Conservation (phyloP, 805 yeast genomes). For the Sungouiella thailandica region DNA sequence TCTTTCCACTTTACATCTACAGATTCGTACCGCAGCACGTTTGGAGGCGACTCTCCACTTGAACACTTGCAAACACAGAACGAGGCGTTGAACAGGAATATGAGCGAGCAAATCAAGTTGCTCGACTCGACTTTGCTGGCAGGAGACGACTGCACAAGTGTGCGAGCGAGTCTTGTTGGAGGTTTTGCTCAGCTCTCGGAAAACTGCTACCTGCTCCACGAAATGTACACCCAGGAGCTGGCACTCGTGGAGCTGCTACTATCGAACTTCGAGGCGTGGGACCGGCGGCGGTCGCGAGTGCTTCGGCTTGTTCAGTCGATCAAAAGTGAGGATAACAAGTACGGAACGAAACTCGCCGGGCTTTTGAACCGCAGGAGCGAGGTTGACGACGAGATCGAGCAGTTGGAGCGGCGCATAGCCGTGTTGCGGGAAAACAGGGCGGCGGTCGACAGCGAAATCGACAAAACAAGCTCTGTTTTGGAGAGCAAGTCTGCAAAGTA, state of each 20-base stretch:
- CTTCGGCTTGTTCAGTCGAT: constrained; percentile 33
- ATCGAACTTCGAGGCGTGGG: constrained; percentile 36
- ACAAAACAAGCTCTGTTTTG: constrained; percentile 44
- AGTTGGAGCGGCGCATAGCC: constrained; percentile 31
- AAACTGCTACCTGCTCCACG: constrained; percentile 40
- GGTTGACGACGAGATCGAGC: constrained; percentile 34
- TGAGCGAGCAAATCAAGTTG: constrained; percentile 2
- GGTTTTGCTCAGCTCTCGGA: constrained; percentile 29
- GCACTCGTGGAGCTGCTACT: constrained; percentile 21
- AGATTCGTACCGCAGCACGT: not conserved
- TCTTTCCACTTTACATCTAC: constrained; percentile 1
- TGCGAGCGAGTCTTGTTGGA: constrained; percentile 2
- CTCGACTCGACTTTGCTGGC: constrained; percentile 5
- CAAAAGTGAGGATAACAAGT: constrained; percentile 34
- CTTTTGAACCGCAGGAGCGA: constrained; percentile 28
- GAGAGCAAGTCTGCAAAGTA: constrained; percentile 45
- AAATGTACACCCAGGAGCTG: constrained; percentile 39
- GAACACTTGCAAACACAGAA: constrained; percentile 8
- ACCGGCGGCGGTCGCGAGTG: constrained; percentile 29
- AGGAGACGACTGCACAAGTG: constrained; percentile 10
- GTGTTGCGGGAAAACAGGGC: constrained; percentile 30
- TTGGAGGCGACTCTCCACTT: constrained; percentile 4
- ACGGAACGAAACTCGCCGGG: constrained; percentile 37
- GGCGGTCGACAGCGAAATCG: constrained; percentile 33
- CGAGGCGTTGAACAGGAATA: constrained; percentile 3